Percentiles rank a stretch among this genome's conserved stretches.
Conservation (phyloP, 2,329 filamentous ascomycete species). For the Nannizzia gypsea region DNA sequence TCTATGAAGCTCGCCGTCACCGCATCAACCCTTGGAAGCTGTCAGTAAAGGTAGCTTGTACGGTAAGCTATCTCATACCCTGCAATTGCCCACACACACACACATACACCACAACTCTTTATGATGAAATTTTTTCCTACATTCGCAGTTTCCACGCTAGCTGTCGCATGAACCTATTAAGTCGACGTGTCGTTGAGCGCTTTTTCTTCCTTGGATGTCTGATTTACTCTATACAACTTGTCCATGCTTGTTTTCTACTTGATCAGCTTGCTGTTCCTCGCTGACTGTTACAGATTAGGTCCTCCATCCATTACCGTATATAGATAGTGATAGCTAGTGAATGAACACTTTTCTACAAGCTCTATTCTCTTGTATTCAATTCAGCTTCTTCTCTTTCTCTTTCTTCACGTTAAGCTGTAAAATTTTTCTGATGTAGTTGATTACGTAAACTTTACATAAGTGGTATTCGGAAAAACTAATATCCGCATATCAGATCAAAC, state of each 20-base stretch:
- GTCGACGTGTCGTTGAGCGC: conserved; percentile 38
- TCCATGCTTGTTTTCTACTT: background rate
- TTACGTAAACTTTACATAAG: background rate
- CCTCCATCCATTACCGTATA: background rate
- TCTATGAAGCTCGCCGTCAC: too few relatives aligned
- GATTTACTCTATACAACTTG: conserved; percentile 19
- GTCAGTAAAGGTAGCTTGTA: too few relatives aligned
- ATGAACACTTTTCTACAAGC: background rate
- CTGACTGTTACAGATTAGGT: background rate
- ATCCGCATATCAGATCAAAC: background rate
- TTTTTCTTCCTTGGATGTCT: conserved; percentile 44
- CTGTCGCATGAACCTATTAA: conserved; percentile 39
- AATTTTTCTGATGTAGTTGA: too few relatives aligned
- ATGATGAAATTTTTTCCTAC: conserved; percentile 46
- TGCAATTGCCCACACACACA: conserved; percentile 10
- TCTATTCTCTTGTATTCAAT: background rate
- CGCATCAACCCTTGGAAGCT: too few relatives aligned
- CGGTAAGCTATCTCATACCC: conserved; percentile 13
- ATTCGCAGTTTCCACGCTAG: conserved; percentile 54
- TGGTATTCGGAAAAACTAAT: background rate
- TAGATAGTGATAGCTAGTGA: background rate
- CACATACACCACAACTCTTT: conserved; percentile 10
- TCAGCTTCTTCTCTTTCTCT: background rate
- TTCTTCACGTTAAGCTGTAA: background rate
- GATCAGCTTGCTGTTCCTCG: background rate